These are phyloP conservation scores for Suhomyces xylopsoci DNA, from an alignment of 805 yeast species.

Conservation along the genomic window DNA sequence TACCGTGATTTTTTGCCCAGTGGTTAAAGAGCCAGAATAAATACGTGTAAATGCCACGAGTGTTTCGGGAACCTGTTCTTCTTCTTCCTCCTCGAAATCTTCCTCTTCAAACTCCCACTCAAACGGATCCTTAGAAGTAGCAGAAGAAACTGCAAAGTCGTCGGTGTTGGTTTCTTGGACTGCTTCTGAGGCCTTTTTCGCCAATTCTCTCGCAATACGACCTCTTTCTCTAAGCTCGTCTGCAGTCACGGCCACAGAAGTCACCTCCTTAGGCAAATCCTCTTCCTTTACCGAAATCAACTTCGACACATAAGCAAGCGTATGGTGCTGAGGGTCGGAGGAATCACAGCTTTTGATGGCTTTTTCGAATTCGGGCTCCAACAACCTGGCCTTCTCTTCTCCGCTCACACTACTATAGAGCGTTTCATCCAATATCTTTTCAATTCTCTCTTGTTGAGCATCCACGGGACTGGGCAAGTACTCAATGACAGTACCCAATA, in stretches of 20 bases:
- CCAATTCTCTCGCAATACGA: constrained; percentile 61
- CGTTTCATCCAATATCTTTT: constrained; percentile 51
- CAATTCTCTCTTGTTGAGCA: constrained; percentile 74
- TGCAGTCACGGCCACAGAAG: constrained; percentile 33
- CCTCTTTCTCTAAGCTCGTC: constrained; percentile 65
- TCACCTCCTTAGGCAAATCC: constrained; percentile 61
- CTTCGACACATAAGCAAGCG: constrained; percentile 79
- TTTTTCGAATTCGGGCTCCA: constrained; percentile 47
- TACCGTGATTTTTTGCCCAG: constrained; percentile 73
- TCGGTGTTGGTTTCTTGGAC: constrained; percentile 12
- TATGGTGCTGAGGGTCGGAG: constrained; percentile 50
- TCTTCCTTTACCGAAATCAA: constrained; percentile 80
- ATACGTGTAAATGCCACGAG: constrained; percentile 86
- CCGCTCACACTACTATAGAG: constrained; percentile 47
- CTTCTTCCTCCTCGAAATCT: constrained; percentile 34
- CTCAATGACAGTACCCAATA: constrained; percentile 79
- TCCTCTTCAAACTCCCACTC: constrained; percentile 52
- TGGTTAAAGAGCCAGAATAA: constrained; percentile 75
- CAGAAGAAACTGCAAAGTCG: constrained; percentile 25
- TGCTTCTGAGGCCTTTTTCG: constrained; percentile 63
- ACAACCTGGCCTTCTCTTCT: constrained; percentile 27
- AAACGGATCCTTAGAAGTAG: constrained; percentile 29
- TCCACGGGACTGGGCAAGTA: constrained; percentile 76
- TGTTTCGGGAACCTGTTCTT: constrained; percentile 56
- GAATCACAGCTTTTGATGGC: constrained; percentile 68